Base-by-base conservation (phyloP, 2,329 filamentous ascomycete genomes). In the Nemania serpens region DNA sequence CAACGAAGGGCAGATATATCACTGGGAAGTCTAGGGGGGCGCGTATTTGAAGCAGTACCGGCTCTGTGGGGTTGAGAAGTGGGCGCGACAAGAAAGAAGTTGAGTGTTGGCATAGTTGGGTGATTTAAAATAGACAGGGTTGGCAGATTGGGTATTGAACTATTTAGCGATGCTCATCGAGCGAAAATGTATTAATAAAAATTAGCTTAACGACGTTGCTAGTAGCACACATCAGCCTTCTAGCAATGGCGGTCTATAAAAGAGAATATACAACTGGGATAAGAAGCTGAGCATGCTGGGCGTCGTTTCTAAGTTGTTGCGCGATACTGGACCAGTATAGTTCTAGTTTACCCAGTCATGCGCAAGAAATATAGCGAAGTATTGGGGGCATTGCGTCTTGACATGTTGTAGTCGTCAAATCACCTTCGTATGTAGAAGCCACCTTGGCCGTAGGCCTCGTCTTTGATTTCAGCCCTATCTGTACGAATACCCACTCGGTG, bases 401-500 rank as follows among this genome's bases (percentile, higher is more conserved):
- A 36, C 3, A 13, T 5, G 13, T 18, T 3, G 18, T 13, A 12
- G 5, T 6, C 4, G 9, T 20, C n/a, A 34, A 10, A 47, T 73
- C 64, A 77, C 51, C 76, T 71, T 25, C 71, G 65, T 62, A 84
- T 77, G 75, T 79, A 85, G 25, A 82, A 69, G 0, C 82, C 82
- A 0, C 82, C 82, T 20, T 74, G 79, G 2, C 82, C 82, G 58
- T 79, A 77, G 2, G 74, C 74, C 47, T 76, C 76, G 65, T 89
- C 85, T 64, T 78, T 78, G 69, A 80, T 69, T 29, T 76, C 73
- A 9, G 76, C 78, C 1, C 76, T 74, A 12, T 80, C 75, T 9
- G 81, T 84, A 53, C 88, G 78, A 45, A 90, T 78, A 0, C 87
- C 88, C 2, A 82, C 77, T 67, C 77, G 77, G 69, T 89, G 85